Evolutionary conservation across 768 basidiomycete genomes (phyloP), one percentile per base, ranked within the genome.

Genomic region (Psilocybe sp.): DNA sequence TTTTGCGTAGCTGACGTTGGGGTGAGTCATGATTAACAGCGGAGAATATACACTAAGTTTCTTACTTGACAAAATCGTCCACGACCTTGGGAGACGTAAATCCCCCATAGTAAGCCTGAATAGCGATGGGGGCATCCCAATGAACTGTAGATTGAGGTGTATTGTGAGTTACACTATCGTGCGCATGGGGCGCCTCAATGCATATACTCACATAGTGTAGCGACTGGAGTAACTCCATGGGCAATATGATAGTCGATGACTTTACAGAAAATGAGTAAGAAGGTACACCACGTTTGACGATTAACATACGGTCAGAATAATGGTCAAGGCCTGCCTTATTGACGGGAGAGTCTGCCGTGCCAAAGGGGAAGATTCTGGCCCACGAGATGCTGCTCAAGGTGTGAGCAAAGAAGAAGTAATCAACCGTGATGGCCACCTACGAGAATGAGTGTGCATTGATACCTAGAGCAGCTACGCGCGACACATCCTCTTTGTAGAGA

Each of bases 381-480:
- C 78, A 81, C 5, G 76, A 76, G 31, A 80, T 69, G 1, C 77
- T 78, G n/a, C 16, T n/a, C 9, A 31, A 40, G 4, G 15, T 12
- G 35, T 12, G 42, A 32, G 41, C 20, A 36, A 12, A 11, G 16
- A 13, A 18, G 36, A 31, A 23, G 1, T 34, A 37, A 34, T 16
- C 36, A 14, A 10, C 13, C 18, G 20, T 9, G 12, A 34, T 14
- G 2, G 33, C 32, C 35, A 60, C 72, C 45, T 49, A 77, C 76
- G 77, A 79, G 54, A 81, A 75, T 6, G 77, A 78, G 58, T 78
- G 75, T 4, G 75, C 75, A 51, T 77, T 81, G 12, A 78, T 62
- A 18, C 79, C 80, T 31, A 80, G 64, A 1, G 77, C 74, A 43
- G 75, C 74, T 5, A 76, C 66, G n/a, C 80, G 63, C 1, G 75